phyloP scores from a whole-genome alignment of 768 basidiomycete species.

The Crepidotus variabilis region DNA sequence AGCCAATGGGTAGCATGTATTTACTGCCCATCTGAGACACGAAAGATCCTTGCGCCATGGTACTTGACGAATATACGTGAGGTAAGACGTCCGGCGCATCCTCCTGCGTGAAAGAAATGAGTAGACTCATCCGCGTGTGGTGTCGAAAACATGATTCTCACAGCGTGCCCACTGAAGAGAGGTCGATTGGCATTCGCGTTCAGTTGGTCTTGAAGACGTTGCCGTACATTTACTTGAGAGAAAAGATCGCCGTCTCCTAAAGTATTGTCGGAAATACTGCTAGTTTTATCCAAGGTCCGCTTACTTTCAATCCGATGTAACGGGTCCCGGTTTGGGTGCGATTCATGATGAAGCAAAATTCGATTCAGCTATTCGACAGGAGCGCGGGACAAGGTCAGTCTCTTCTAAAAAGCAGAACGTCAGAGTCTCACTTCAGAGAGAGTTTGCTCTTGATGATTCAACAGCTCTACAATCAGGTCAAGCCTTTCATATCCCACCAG shows the following conservation, averaged over 20 bases:
- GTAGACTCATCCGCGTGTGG: not conserved
- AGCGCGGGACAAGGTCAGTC: too few species aligned
- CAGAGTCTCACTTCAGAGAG: not conserved
- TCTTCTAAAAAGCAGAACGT: too few species aligned
- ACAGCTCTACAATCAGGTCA: not conserved
- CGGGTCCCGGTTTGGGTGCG: too few species aligned
- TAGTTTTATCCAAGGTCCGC: too few species aligned
- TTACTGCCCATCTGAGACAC: constrained; percentile 73
- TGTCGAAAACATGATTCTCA: constrained; percentile 22
- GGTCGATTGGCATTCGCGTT: constrained; percentile 63
- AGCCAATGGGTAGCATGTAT: constrained; percentile 82
- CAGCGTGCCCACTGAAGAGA: constrained; percentile 54
- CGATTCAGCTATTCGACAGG: too few species aligned
- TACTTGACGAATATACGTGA: constrained; percentile 80
- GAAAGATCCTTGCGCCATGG: constrained; percentile 53
- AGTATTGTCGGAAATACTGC: not conserved
- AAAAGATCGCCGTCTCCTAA: constrained; percentile 11
- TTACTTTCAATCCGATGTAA: too few species aligned
- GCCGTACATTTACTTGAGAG: constrained; percentile 47
- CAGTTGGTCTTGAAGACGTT: constrained; percentile 59
- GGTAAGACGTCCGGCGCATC: constrained; percentile 65
- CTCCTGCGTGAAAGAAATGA: constrained; percentile 30
- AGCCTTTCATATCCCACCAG: not conserved
- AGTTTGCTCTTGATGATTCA: not conserved
- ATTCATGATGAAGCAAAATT: too few species aligned